Evolutionary conservation across 1,139 yeast genomes (phyloP), one percentile per base, ranked within the genome.

Genomic region (Candida mesenterica): DNA sequence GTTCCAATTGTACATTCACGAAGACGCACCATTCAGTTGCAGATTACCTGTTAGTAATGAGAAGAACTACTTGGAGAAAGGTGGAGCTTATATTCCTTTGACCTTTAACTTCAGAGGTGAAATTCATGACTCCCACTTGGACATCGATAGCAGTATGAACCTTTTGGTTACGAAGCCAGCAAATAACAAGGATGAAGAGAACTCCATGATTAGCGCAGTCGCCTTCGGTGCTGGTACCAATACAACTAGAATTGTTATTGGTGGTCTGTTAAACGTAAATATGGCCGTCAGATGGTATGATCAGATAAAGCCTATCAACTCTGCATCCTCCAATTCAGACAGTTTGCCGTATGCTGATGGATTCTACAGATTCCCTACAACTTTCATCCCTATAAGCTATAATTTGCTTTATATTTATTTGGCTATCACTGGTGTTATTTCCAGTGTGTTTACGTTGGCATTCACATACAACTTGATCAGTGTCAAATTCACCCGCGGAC

Each of bases 1-100:
- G 41, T 82, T 84, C 55, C 92, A 84, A 59, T 63, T 83, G 35
- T 82, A 83, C 51, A 66, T 84, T 37, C 94, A 84, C 53, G 85
- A 82, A 55, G 94, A 84, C 55, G 81, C 74, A 3, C 94, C 94
- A 18, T 78, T 79, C 52, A 74, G 85, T 39, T 84, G 94, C 56
- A 66, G 85, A 39, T 49, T 82, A 17, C 83, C 84, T 3, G 48
- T 73, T 31, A 63, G 73, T 39, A 63, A 68, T 8, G 73, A 72
- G 36, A 53, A 62, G 17, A 57, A 68, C 42, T 62, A 62, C 33
- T 52, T 65, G 35, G 75, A 67, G 41, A 60, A 63, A 43, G 75
- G 79, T 1, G 79, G 77, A 1, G 77, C 79, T 3, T 65, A 53
- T 30, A 57, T 83, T 7, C 92, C 92, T 2, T 57, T 84, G 38